A percentile compares a stretch with the other conserved stretches of the same genome.
Evolutionary conservation across 2,329 filamentous ascomycete species (phyloP).

Genomic region (Alternaria brassicae): DNA sequence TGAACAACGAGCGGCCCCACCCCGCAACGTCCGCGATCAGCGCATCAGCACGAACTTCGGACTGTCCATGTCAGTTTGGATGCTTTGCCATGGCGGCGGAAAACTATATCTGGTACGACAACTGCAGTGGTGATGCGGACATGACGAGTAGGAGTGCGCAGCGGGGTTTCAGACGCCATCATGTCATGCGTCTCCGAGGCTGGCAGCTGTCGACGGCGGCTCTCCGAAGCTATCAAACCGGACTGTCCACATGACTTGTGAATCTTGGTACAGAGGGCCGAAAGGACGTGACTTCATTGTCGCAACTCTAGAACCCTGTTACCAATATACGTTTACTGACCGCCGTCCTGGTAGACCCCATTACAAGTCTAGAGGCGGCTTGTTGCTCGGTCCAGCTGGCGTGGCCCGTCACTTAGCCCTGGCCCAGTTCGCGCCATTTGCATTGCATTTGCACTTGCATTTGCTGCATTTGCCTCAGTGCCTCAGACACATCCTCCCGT

Average conservation of each 20-base stretch:
- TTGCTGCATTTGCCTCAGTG: constrained; percentile 1
- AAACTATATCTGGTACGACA: neutral
- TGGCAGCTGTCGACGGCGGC: constrained; percentile 9
- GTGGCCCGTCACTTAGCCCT: neutral
- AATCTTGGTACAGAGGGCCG: neutral
- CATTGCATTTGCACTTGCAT: constrained; percentile 12
- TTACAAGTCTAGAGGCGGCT: constrained; percentile 11
- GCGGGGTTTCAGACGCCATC: constrained; percentile 17
- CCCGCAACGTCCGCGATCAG: constrained; percentile 8
- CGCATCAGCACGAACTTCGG: neutral
- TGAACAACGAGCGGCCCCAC: constrained; percentile 12
- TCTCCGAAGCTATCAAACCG: neutral
- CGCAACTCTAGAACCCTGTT: constrained; percentile 1
- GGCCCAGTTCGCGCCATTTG: constrained; percentile 1
- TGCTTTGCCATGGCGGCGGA: neutral
- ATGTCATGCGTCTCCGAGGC: neutral
- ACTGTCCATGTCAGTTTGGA: neutral
- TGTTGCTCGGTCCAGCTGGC: constrained; percentile 1
- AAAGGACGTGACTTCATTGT: constrained; percentile 1
- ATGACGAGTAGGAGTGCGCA: neutral
- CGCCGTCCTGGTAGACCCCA: neutral
- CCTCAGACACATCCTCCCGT: constrained; percentile 16
- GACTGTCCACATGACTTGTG: neutral
- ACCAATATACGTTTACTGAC: neutral
- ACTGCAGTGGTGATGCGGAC: constrained; percentile 1